Evolutionary conservation across 1,139 yeast genomes (phyloP).

Genomic region (Suhomyces taliae): DNA sequence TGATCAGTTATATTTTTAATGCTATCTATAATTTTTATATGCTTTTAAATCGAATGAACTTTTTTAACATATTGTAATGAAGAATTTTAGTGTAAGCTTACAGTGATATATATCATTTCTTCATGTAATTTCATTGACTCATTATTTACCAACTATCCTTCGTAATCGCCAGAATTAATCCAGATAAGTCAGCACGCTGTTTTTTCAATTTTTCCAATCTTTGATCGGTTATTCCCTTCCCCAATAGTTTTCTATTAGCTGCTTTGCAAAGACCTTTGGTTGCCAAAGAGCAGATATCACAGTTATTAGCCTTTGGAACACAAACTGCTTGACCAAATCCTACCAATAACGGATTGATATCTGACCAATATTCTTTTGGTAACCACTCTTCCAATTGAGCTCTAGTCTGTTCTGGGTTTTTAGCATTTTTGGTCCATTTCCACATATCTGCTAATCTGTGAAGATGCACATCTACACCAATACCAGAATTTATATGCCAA

Average conservation of each 20-base stretch:
- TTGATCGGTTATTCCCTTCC: conserved; percentile 30
- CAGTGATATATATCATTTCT: no score
- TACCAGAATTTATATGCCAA: conserved; percentile 74
- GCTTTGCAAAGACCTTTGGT: conserved; percentile 52
- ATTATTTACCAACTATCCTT: neutral
- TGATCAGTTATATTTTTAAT: no score
- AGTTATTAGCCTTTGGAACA: conserved; percentile 66
- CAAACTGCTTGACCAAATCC: conserved; percentile 95
- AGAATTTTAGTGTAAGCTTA: no score
- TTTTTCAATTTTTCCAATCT: conserved; percentile 32
- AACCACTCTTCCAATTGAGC: conserved; percentile 70
- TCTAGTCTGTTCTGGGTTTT: conserved; percentile 77
- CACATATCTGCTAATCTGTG: conserved; percentile 81
- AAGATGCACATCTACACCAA: conserved; percentile 93
- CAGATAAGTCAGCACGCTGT: conserved; percentile 37
- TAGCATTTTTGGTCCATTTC: conserved; percentile 65
- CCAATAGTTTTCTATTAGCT: conserved; percentile 45
- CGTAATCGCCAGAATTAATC: neutral
- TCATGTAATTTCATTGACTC: neutral
- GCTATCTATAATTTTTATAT: no score
- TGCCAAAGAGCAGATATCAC: conserved; percentile 71
- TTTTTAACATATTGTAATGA: no score
- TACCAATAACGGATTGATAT: conserved; percentile 80
- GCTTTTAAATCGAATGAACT: no score
- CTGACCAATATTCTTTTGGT: conserved; percentile 73